Percentiles rank a stretch among this genome's conserved stretches.
Conservation (phyloP, 108 stramenopile species). For the Stephanodiscus minutulus region DNA sequence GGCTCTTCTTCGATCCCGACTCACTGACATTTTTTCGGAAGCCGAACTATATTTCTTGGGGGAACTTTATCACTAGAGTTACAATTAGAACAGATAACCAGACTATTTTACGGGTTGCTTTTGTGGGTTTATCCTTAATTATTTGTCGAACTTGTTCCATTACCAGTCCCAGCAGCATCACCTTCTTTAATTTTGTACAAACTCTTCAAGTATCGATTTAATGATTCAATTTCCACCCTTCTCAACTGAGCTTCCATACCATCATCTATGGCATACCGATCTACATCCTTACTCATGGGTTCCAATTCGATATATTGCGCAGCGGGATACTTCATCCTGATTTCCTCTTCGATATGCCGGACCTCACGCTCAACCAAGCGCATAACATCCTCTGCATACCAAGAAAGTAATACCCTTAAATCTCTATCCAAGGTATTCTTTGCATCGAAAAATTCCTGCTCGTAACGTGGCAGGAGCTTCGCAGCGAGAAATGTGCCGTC, state of each 20-base stretch:
- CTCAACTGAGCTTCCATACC: constrained; percentile 72
- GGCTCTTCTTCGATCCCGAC: constrained; percentile 27
- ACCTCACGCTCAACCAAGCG: constrained; percentile 94
- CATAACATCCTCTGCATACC: constrained; percentile 99
- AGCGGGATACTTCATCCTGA: constrained; percentile 89
- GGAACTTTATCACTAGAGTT: constrained; percentile 32
- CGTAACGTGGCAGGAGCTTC: constrained; percentile 84
- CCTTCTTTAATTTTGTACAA: constrained; percentile 50
- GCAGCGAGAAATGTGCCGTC: constrained; percentile 98
- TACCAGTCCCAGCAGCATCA: not conserved
- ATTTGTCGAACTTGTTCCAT: not conserved
- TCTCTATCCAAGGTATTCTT: constrained; percentile 75
- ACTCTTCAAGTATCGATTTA: constrained; percentile 66
- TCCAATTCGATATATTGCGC: constrained; percentile 98
- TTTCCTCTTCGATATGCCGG: constrained; percentile 90
- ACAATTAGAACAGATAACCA: not conserved
- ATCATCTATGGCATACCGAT: constrained; percentile 86
- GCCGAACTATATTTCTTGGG: constrained; percentile 42
- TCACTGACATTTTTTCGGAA: constrained; percentile 37
- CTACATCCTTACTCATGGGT: constrained; percentile 88
- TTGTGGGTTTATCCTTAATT: not conserved
- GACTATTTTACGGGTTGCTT: not conserved
- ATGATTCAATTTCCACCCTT: constrained; percentile 65
- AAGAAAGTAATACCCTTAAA: constrained; percentile 83
- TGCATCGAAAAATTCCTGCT: constrained; percentile 64